Base-by-base conservation (phyloP, 495 filamentous ascomycete species). In the Pseudoneurospora amorphoporcata region DNA sequence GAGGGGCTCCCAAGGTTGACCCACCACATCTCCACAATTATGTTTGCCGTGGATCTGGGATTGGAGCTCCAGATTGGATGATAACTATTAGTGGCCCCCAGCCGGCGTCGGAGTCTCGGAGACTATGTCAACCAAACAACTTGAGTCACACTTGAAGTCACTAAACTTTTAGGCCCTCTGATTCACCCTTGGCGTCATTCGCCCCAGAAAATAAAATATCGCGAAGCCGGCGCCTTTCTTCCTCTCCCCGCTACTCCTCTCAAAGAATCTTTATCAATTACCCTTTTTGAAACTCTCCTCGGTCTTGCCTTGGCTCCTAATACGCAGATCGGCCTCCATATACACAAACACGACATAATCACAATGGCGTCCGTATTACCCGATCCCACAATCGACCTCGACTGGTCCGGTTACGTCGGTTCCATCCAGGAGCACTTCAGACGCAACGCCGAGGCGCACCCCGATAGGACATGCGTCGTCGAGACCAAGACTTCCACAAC, bases 391-490 rank as follows among this genome's bases (percentile, higher is more conserved):
- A 77, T 82, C 9, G 88, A 94, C 77, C 87, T 97, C 68, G 85
- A 95, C 78, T 98, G 94, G 94, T 90, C 90, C 47, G 88, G 87
- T 74, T 97, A 90, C 79, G 84, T 87, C 70, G 94, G 92, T 76
- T 77, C 79, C 42, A 81, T 81, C 77, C 79, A 81, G 71, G 81
- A 84, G 37, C 77, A 79, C 72, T 83, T 83, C 72, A 73, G 72
- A 40, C 82, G 80, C n/a, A 93, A 93, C 75, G 92, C 92, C 2
- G 81, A 87, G 72, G 88, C 83, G 58, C 89, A 95, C 77, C 94
- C 94, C 3, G 90, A 93, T 17, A 86, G 90, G 75, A 83, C 89
- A 35, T 97, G 94, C 75, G 92, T 98, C 10, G 84, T 93, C 3
- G 95, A 98, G 77, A 98, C 95, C 2, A 87, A 87, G 53, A 89